Evolutionary conservation across 495 filamentous ascomycete species (phyloP).

Genomic region (Podospora pseudopauciseta): DNA sequence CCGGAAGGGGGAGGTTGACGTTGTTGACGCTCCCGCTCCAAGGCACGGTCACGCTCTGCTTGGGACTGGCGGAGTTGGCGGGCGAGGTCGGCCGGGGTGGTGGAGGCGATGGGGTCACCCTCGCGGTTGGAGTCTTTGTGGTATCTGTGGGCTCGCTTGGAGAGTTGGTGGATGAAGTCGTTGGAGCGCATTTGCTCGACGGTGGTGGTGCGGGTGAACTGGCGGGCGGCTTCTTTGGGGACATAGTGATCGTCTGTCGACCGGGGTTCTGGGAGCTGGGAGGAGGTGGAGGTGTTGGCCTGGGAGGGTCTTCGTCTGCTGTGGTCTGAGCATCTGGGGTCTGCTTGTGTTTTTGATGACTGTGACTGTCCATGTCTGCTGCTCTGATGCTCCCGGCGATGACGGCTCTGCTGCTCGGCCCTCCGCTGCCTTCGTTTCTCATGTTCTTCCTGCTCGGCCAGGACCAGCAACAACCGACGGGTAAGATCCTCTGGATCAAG

Average conservation of each 20-base stretch:
- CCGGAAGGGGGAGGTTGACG: not conserved
- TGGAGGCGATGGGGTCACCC: not conserved
- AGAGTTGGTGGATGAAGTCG: conserved; percentile 30
- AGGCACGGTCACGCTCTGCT: conserved; percentile 23
- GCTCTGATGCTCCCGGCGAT: not conserved
- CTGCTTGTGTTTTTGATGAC: not conserved
- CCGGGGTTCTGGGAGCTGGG: conserved; percentile 11
- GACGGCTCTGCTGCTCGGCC: conserved; percentile 2
- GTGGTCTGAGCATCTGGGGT: not conserved
- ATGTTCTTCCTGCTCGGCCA: conserved; percentile 41
- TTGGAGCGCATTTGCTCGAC: conserved; percentile 35
- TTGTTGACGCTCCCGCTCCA: conserved; percentile 18
- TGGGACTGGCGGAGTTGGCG: conserved; percentile 19
- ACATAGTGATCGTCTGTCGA: conserved; percentile 35
- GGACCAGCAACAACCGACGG: conserved; percentile 42
- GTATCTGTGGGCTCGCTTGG: conserved; percentile 34
- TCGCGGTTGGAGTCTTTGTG: conserved; percentile 14
- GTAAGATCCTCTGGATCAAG: conserved; percentile 52
- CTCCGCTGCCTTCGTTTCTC: conserved; percentile 17
- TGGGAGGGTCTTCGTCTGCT: not conserved
- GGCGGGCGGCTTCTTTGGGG: conserved; percentile 45
- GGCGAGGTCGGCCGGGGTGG: conserved; percentile 17
- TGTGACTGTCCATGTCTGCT: conserved; percentile 9
- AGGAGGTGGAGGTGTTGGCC: conserved; percentile 14
- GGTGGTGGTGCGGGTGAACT: conserved; percentile 49